Conservation (phyloP, 345 rosid genomes). For the thale cress (Arabidopsis thaliana) region DNA sequence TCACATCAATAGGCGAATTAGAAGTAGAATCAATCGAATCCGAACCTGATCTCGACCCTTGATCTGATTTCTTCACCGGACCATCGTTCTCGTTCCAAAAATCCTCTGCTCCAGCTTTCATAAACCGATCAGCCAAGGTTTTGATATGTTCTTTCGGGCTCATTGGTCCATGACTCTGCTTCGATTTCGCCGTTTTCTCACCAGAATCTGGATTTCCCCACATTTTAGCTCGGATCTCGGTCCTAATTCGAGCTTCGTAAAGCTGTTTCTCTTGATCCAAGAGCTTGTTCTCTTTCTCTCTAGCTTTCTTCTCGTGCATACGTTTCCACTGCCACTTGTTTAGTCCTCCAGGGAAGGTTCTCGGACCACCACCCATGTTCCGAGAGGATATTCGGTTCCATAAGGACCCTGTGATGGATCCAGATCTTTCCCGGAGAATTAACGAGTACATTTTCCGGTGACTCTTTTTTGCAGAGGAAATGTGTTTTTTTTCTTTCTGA, state of each 20-base stretch:
- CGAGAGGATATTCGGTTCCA: constrained; percentile 51
- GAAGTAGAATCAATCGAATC: constrained; percentile 31
- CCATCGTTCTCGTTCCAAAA: constrained; percentile 92
- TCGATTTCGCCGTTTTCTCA: constrained; percentile 17
- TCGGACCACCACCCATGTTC: constrained; percentile 93
- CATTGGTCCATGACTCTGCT: constrained; percentile 55
- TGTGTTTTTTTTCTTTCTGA: not conserved
- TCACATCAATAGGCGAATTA: constrained; percentile 60
- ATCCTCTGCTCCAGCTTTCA: constrained; percentile 86
- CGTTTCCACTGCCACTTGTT: constrained; percentile 99
- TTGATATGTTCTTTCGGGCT: constrained; percentile 68
- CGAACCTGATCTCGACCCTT: constrained; percentile 38
- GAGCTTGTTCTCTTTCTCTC: constrained; percentile 84
- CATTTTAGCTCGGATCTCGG: constrained; percentile 66
- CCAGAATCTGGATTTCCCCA: constrained; percentile 44
- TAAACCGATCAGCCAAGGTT: constrained; percentile 87
- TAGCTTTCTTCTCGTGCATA: constrained; percentile 90
- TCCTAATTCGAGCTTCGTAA: constrained; percentile 77
- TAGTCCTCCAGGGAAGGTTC: constrained; percentile 91
- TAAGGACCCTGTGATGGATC: constrained; percentile 37
- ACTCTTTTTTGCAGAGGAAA: not conserved
- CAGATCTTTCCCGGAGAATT: constrained; percentile 47
- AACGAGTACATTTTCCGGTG: constrained; percentile 43
- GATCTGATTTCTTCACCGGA: constrained; percentile 52
- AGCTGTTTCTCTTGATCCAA: constrained; percentile 93